These are phyloP conservation scores for Raphanus raphanistrum DNA, from an alignment of 345 rosid genomes.

Conservation along the genomic window DNA sequence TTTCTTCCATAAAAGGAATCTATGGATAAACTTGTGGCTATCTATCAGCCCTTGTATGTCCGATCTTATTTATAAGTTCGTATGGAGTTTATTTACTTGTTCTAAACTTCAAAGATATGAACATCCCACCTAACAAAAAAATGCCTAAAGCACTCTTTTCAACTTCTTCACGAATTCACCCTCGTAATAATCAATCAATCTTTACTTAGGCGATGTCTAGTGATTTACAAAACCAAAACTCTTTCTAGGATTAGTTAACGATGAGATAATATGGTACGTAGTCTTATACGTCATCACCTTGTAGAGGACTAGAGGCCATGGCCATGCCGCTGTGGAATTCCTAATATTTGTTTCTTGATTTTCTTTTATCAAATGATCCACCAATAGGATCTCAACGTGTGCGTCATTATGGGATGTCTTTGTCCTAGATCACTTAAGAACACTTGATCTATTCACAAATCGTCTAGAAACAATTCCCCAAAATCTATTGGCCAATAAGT, in stretches of 20 bases:
- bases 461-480: slow-evolving; percentile 8
- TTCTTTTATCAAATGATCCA: slow-evolving; percentile 3
- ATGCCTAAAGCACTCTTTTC: not conserved
- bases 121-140: not conserved
- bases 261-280: not conserved
- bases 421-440: slow-evolving; percentile 20
- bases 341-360: slow-evolving; percentile 6
- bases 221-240: not conserved
- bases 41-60: not conserved
- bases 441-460: slow-evolving; percentile 18
- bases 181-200: slow-evolving; percentile 15
- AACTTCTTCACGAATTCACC: slow-evolving; percentile 7
- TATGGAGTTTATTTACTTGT: not conserved
- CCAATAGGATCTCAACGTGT: slow-evolving; percentile 20
- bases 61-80: not conserved
- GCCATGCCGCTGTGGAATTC: slow-evolving; percentile 10
- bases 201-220: not conserved
- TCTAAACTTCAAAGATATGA: slow-evolving; percentile 5
- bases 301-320: not conserved
- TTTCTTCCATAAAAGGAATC: not conserved
- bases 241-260: slow-evolving; percentile 2
- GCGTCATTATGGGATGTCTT: slow-evolving; percentile 11
- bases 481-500: slow-evolving; percentile 21
- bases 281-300: slow-evolving; percentile 2
- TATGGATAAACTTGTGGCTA: not conserved